phyloP scores from a whole-genome alignment of 2,329 filamentous ascomycete genomes.

The Cladosporium sp. region DNA sequence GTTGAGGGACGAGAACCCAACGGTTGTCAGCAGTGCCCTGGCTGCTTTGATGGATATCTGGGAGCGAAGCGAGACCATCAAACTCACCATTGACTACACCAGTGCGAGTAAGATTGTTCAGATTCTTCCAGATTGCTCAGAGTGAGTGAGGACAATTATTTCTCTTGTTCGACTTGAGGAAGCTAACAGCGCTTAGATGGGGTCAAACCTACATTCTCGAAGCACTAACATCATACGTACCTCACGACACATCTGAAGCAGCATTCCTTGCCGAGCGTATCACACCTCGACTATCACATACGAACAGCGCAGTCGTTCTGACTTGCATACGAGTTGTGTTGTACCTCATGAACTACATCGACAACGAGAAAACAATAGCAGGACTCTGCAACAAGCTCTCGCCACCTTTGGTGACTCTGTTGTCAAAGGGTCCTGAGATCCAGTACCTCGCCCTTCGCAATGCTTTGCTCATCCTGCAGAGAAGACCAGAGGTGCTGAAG shows the following conservation, averaged over 20 bases:
- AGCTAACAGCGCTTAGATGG: conserved; percentile 64
- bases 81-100: conserved; percentile 94
- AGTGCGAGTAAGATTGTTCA: conserved; percentile 98
- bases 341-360: conserved; percentile 98
- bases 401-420: conserved; percentile 86
- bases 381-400: conserved; percentile 89
- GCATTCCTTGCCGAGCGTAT: conserved; percentile 89
- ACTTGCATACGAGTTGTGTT: conserved; percentile 95
- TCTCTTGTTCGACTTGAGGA: neutral
- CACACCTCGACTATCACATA: conserved; percentile 91
- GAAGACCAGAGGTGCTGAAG: conserved; percentile 85
- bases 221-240: conserved; percentile 95
- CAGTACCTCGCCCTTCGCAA: conserved; percentile 95
- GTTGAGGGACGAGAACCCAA: conserved; percentile 93
- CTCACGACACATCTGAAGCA: conserved; percentile 85
- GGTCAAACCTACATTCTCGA: conserved; percentile 98
- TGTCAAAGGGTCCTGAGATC: conserved; percentile 97
- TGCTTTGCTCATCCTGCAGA: conserved; percentile 87
- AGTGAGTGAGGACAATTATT: conserved; percentile 59
- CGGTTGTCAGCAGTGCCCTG: conserved; percentile 90
- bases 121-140: conserved; percentile 93
- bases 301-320: conserved; percentile 92
- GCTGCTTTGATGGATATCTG: conserved; percentile 95
- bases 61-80: conserved; percentile 96
- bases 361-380: conserved; percentile 84